phyloP scores from a whole-genome alignment of 148 eudicot genomes.

The Fallopia convolvulus region DNA sequence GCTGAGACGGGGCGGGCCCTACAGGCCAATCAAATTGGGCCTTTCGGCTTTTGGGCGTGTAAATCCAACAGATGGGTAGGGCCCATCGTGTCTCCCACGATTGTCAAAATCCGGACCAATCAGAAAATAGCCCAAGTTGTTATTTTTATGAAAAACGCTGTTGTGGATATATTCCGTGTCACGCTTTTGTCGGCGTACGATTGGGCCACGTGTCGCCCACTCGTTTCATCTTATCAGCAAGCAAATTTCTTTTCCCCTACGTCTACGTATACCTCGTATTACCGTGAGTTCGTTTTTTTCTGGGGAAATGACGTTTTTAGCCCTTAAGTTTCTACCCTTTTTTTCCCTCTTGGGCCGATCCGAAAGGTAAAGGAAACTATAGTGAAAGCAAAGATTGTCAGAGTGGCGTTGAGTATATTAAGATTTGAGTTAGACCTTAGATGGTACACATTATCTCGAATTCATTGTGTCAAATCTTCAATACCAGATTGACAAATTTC shows the following conservation, averaged over 20 bases:
- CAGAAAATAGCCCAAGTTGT: background rate
- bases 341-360: background rate
- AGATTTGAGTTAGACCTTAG: background rate
- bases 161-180: background rate
- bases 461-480: background rate
- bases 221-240: background rate
- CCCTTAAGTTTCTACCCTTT: background rate
- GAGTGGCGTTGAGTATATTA: background rate
- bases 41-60: constrained; percentile 12
- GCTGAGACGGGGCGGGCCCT: background rate
- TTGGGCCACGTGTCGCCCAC: background rate
- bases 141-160: background rate
- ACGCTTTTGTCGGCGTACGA: constrained; percentile 3
- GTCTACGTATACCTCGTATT: constrained; percentile 10
- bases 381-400: background rate
- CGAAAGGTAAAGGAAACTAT: constrained; percentile 1
- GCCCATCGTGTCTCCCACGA: constrained; percentile 8
- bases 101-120: background rate
- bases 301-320: background rate
- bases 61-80: constrained; percentile 11
- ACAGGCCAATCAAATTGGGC: constrained; percentile 8
- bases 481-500: too few relatives aligned
- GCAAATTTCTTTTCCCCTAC: background rate
- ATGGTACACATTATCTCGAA: too few relatives aligned
- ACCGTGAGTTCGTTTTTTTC: background rate